Conservation (phyloP, 306 rosid genomes). For the apple (Malus domestica) region DNA sequence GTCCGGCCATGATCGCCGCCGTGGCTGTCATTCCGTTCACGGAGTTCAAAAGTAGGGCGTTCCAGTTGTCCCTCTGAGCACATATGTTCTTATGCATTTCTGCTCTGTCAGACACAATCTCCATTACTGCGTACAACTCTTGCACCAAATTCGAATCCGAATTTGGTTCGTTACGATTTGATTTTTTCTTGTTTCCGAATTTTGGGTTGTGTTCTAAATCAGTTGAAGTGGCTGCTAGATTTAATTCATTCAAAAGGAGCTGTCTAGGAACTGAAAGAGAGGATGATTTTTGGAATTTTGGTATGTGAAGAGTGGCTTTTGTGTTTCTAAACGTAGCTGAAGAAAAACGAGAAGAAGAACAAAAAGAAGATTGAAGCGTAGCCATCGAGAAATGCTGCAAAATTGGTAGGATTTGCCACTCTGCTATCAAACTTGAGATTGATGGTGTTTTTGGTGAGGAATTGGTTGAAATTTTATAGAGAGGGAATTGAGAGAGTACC, state of each 20-base stretch:
- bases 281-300: conserved; percentile 3
- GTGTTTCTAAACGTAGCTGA: not conserved
- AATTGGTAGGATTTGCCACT: not conserved
- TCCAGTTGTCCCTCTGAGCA: conserved; percentile 79
- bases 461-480: not conserved
- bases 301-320: conserved; percentile 6
- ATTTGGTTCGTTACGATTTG: not conserved
- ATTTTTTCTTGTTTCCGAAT: not conserved
- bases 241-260: not conserved
- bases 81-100: conserved; percentile 75
- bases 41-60: conserved; percentile 45
- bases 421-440: not conserved
- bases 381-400: conserved; percentile 13
- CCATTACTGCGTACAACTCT: conserved; percentile 51
- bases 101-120: conserved; percentile 54
- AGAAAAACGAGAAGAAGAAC: not conserved
- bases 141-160: conserved; percentile 9
- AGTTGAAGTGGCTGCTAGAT: conserved; percentile 1
- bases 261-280: not conserved
- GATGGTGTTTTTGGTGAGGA: not conserved
- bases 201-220: not conserved
- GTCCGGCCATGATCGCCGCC: conserved; percentile 57
- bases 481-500: not conserved
- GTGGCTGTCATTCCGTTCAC: conserved; percentile 53
- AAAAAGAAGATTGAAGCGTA: conserved; percentile 10